phyloP scores from a whole-genome alignment of 768 basidiomycete species.

The Antrodiella citrinella region DNA sequence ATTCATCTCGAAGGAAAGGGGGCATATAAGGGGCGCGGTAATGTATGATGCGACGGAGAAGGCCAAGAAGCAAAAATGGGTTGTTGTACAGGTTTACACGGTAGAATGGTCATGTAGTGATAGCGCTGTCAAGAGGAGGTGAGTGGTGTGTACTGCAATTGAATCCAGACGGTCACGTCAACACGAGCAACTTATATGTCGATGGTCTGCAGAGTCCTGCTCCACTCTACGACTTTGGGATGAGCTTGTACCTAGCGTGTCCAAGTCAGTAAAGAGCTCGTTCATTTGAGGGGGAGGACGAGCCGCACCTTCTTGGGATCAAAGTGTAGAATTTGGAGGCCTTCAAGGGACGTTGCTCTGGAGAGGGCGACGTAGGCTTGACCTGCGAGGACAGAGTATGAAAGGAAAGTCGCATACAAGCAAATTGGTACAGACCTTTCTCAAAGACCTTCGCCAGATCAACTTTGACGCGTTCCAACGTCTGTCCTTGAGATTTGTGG shows the following conservation, averaged over 20 bases:
- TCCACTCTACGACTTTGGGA: constrained; percentile 67
- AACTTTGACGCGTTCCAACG: constrained; percentile 89
- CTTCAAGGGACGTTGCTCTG: constrained; percentile 78
- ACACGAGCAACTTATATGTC: not conserved
- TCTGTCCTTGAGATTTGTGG: constrained; percentile 98
- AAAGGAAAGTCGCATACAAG: not conserved
- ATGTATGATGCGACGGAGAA: not conserved
- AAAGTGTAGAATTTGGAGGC: constrained; percentile 80
- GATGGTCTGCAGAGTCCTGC: constrained; percentile 54
- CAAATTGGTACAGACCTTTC: constrained; percentile 46
- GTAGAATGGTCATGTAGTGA: not conserved
- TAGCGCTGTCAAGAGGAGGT: not conserved
- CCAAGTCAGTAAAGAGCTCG: not conserved
- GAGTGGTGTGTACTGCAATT: not conserved
- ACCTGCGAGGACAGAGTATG: constrained; percentile 31
- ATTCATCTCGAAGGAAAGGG: no score
- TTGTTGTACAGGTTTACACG: not conserved
- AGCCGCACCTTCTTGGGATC: constrained; percentile 55
- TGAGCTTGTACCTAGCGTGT: constrained; percentile 55
- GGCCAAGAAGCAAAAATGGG: not conserved
- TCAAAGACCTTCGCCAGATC: constrained; percentile 92
- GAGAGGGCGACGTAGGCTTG: constrained; percentile 91
- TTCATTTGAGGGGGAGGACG: not conserved
- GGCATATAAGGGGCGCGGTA: not conserved
- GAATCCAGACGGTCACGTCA: not conserved